Base-by-base conservation (phyloP, 495 filamentous ascomycete genomes). In the Oidiodendron maius region DNA sequence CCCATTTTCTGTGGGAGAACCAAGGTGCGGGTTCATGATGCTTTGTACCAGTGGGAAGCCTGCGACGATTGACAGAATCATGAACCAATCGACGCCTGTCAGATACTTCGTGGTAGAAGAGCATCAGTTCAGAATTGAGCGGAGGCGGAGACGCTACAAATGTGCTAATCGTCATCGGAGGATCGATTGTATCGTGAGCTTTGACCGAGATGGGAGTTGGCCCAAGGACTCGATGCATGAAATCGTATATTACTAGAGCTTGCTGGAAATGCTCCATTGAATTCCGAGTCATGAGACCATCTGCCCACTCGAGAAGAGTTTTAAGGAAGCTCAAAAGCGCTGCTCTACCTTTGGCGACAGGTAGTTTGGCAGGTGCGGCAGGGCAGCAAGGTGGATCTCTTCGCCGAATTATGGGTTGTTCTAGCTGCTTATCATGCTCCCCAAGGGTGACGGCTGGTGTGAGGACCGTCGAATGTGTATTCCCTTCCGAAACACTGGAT, bases 281-380 rank as follows among this genome's bases (percentile, higher is more conserved):
- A 5, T 2, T 9, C 17, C 36, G 15, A 3, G 18, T 4, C 2
- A n/a, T 9, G 3, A 34, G 28, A 10, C 25, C 21, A 20, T 46
- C 15, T 13, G 13, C 43, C 43, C 43, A 46, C 15, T 46, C 26
- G 6, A 46, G 25, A 13, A 46, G 11, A 36, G 36, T 39, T 16
- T 39, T 16, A 39, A 39, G 36, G 15, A 8, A 39, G 6, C 18
- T 17, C 16, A 39, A 16, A 8, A 39, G 5, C 6, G 18, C 36
- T 6, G 36, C 36, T n/a, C 36, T 10, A 9, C 11, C 36, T 39
- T 17, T 9, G 12, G 36, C 5, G 15, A 16, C 12, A 5, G 18
- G 12, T 10, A n/a, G 6, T 39, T 39, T 39, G 6, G 36, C 36
- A 17, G 6, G 11, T 6, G 36, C 12, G n/a, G n/a, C n/a, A n/a